Evolutionary conservation across 2,329 filamentous ascomycete species (phyloP).

Genomic region (Fusarium chlamydosporum): DNA sequence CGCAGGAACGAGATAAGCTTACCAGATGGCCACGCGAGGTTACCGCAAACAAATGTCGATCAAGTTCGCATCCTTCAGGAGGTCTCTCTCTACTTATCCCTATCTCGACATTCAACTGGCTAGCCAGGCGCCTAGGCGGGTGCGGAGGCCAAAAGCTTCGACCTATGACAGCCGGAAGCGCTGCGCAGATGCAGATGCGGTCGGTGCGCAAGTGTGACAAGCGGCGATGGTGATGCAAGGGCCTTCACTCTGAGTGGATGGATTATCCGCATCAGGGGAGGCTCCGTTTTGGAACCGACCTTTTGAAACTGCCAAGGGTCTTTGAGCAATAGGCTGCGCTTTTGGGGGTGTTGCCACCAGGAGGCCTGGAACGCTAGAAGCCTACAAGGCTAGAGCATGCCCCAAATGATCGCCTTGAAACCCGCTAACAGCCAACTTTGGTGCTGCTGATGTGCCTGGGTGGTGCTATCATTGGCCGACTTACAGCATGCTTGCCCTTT

Average conservation of each 20-base stretch:
- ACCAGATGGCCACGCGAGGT: slow-evolving; percentile 17
- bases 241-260: slow-evolving; percentile 37
- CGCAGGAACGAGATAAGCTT: slow-evolving; percentile 35
- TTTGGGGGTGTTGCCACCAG: slow-evolving; percentile 34
- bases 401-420: slow-evolving; percentile 45
- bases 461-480: slow-evolving; percentile 27
- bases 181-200: slow-evolving; percentile 22
- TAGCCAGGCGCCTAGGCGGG: slow-evolving; percentile 41
- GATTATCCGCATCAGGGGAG: slow-evolving; percentile 25
- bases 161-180: slow-evolving; percentile 29
- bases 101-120: slow-evolving; percentile 35
- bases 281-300: slow-evolving; percentile 41
- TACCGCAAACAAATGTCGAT: slow-evolving; percentile 19
- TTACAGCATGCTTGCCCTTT: slow-evolving; percentile 15
- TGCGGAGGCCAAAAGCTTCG: slow-evolving; percentile 16
- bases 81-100: slow-evolving; percentile 20
- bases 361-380: slow-evolving; percentile 34
- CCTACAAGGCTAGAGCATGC: slow-evolving; percentile 33
- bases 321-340: slow-evolving; percentile 34
- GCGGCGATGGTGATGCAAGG: slow-evolving; percentile 41
- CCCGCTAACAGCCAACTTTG: slow-evolving; percentile 38
- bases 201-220: slow-evolving; percentile 36
- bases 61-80: slow-evolving; percentile 7
- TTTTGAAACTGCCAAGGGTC: slow-evolving; percentile 38
- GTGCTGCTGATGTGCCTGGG: slow-evolving; percentile 34